These are phyloP conservation scores for Biancaea sappan DNA, from an alignment of 306 rosid genomes.

Conservation along the genomic window DNA sequence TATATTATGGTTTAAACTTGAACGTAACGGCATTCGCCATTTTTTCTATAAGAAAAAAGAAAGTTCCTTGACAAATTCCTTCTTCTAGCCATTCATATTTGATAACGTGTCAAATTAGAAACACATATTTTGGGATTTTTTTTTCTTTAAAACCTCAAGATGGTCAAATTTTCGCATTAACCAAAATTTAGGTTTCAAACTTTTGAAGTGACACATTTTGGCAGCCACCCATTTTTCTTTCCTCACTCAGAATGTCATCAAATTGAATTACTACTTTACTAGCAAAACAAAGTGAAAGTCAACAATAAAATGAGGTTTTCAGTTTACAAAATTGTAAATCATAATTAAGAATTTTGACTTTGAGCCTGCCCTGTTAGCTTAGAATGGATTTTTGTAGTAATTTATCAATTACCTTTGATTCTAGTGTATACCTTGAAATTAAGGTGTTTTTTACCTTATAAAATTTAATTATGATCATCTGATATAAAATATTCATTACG, in stretches of 20 bases:
- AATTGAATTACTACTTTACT: neutral
- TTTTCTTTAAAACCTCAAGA: neutral
- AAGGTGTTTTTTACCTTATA: too few species aligned
- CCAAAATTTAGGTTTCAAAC: neutral
- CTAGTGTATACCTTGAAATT: too few species aligned
- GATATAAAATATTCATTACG: too few species aligned
- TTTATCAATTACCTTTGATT: too few species aligned
- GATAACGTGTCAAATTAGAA: neutral
- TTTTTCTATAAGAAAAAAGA: too few species aligned
- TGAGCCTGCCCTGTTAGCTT: too few species aligned
- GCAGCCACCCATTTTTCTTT: too few species aligned
- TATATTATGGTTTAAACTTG: neutral
- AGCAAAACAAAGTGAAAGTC: neutral
- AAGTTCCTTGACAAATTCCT: too few species aligned
- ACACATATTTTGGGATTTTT: neutral
- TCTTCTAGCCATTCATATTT: neutral
- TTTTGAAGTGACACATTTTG: neutral
- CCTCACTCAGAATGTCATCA: too few species aligned
- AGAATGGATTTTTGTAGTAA: too few species aligned
- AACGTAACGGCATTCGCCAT: neutral
- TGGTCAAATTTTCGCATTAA: neutral
- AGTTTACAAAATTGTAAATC: neutral
- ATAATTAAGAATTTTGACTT: neutral
- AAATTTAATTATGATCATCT: too few species aligned
- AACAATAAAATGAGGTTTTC: neutral